Base-by-base conservation (phyloP, 306 rosid species). In the Sphenostylis stenocarpa region DNA sequence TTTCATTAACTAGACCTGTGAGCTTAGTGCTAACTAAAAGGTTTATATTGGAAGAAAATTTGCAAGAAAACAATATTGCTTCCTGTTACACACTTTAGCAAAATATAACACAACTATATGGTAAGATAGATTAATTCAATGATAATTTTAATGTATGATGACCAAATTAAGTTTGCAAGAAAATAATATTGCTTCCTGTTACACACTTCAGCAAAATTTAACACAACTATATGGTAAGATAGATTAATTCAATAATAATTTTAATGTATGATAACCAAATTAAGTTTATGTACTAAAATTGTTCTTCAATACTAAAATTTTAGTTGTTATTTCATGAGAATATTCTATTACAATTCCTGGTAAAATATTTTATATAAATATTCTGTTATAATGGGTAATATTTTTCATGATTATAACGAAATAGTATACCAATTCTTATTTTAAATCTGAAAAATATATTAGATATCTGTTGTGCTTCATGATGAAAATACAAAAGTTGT, bases 251-350 rank as follows among this genome's bases (percentile, higher is more conserved):
- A 53, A 53, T 48, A 23, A 56, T 31, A 48, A 29, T 17, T 51
- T 36, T 14, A 62, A 58, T 58, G 56, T 29, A 58, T 70, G 39
- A 28, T 39, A 67, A 51, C 26, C 2, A 5, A 33, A 31, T 36
- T 39, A 24, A 71, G 60, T 41, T 52, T 52, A 19, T 63, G 60
- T 13, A 72, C 74, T 48, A 51, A 60, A 45, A 53, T 60, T 60
- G 56, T 69, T 19, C 51, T 75, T 64, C n/a, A 34, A 21, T 48
- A 3, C 64, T 19, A 63, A 48, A 48, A 33, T 7, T 23, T 65
- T 64, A 47, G 79, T 26, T 61, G 21, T 62, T 57, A 67, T 68
- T 45, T 67, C 5, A 16, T 45, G 21, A 12, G 65, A 23, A 38
- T 68, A 36, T 70, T 58, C 24, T 43, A 13, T 67, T 71, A 60